Conservation (phyloP, 306 rosid genomes). For the Prunus mongolica region DNA sequence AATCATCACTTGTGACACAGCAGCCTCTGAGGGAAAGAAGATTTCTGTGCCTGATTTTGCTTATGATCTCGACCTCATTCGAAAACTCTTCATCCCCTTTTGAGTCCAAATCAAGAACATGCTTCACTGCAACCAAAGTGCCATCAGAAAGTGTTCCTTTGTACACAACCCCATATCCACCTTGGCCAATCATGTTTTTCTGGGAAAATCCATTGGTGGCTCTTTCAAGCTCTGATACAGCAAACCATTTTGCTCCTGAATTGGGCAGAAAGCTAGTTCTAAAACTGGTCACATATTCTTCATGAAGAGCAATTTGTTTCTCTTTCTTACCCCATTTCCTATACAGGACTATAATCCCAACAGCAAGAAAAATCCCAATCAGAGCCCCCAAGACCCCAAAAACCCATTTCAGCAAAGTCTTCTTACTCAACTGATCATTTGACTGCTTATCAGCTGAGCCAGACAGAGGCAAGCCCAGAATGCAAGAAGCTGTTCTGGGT, state of each 20-base stretch:
- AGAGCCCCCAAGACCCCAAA: conserved; percentile 50
- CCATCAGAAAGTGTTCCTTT: conserved; percentile 69
- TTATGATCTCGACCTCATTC: conserved; percentile 71
- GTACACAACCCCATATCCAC: conserved; percentile 70
- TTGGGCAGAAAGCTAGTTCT: conserved; percentile 47
- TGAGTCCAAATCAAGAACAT: conserved; percentile 48
- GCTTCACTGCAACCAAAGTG: conserved; percentile 58
- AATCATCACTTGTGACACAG: conserved; percentile 57
- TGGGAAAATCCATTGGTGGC: conserved; percentile 66
- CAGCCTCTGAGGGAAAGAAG: conserved; percentile 72
- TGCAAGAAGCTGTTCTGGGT: conserved; percentile 45
- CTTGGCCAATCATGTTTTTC: conserved; percentile 66
- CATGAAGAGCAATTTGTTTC: conserved; percentile 34
- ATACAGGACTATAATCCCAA: conserved; percentile 24
- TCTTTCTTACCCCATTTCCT: conserved; percentile 41
- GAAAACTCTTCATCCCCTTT: conserved; percentile 71
- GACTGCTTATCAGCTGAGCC: conserved; percentile 14
- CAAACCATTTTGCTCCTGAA: conserved; percentile 70
- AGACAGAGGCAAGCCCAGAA: conserved; percentile 49
- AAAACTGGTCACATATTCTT: conserved; percentile 42
- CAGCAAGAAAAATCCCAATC: conserved; percentile 35
- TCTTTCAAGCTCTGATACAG: conserved; percentile 52
- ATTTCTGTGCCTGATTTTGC: conserved; percentile 78
- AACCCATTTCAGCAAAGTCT: conserved; percentile 30
- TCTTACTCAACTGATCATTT: conserved; percentile 10